These are phyloP conservation scores for Pholiota molesta DNA, from an alignment of 768 basidiomycete genomes.

Conservation along the genomic window DNA sequence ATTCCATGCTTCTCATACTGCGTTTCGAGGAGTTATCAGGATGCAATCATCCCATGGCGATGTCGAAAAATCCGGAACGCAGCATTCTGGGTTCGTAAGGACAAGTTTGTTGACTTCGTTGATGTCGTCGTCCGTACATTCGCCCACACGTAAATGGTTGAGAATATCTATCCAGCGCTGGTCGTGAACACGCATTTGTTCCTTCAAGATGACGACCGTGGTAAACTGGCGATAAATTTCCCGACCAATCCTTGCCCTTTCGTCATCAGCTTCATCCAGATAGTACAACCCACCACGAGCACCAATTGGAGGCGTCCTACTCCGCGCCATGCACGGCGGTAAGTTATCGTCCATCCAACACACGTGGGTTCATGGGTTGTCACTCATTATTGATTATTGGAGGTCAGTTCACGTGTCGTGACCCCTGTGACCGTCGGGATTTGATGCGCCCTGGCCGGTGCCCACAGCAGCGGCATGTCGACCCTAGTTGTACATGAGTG, in stretches of 20 bases:
- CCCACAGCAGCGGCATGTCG: too few relatives aligned
- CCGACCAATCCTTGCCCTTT: slow-evolving; percentile 23
- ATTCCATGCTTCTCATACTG: slow-evolving; percentile 40
- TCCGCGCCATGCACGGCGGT: too few relatives aligned
- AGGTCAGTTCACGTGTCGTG: too few relatives aligned
- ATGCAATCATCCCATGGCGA: slow-evolving; percentile 35
- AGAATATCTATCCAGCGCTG: slow-evolving; percentile 33
- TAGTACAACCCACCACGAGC: too few relatives aligned
- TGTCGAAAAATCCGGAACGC: slow-evolving; percentile 26
- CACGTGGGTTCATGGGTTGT: too few relatives aligned
- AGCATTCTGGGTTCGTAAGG: slow-evolving; percentile 18
- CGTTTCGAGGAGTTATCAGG: slow-evolving; percentile 41
- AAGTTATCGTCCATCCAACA: too few relatives aligned
- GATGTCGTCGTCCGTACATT: slow-evolving; percentile 29
- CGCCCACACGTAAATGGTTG: slow-evolving; percentile 26
- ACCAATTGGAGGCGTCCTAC: too few relatives aligned
- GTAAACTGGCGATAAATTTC: slow-evolving; percentile 31
- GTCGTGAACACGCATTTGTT: slow-evolving; percentile 39
- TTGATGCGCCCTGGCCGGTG: too few relatives aligned
- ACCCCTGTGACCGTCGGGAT: too few relatives aligned
- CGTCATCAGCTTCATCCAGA: too few relatives aligned
- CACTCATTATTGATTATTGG: too few relatives aligned
- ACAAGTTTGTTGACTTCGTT: slow-evolving; percentile 25
- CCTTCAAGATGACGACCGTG: slow-evolving; percentile 36
- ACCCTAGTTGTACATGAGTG: too few relatives aligned